phyloP scores from a whole-genome alignment of 805 yeast species.

The Metschnikowia picachoensis region DNA sequence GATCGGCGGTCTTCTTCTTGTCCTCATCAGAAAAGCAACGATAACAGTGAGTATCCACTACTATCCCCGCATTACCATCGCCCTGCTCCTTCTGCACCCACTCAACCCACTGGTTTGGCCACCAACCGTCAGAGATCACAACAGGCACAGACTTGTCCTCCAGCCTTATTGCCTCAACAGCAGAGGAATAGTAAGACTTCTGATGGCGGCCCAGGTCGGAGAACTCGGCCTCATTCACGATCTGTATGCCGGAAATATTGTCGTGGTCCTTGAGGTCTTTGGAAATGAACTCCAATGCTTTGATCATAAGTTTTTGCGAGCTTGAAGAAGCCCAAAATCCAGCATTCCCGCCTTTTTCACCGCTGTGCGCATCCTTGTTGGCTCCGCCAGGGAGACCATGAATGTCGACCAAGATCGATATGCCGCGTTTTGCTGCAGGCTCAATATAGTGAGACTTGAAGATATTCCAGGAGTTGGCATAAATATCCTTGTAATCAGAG shows the following conservation, averaged over 20 bases:
- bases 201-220: constrained; percentile 51
- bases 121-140: constrained; percentile 91
- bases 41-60: constrained; percentile 82
- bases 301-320: constrained; percentile 43
- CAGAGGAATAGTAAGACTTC: constrained; percentile 59
- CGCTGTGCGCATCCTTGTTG: constrained; percentile 80
- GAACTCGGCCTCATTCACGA: constrained; percentile 80
- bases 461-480: constrained; percentile 68
- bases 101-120: constrained; percentile 72
- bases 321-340: constrained; percentile 57
- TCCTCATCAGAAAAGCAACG: constrained; percentile 81
- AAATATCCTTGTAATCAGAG: constrained; percentile 49
- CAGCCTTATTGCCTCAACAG: constrained; percentile 55
- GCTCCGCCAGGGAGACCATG: constrained; percentile 96
- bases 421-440: constrained; percentile 56
- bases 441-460: constrained; percentile 50
- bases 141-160: constrained; percentile 61
- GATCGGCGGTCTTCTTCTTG: constrained; percentile 57
- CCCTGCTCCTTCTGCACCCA: constrained; percentile 51
- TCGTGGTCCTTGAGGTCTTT: constrained; percentile 52
- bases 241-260: constrained; percentile 77
- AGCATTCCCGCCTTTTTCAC: constrained; percentile 54
- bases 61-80: constrained; percentile 42
- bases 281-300: constrained; percentile 58
- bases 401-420: constrained; percentile 76